phyloP scores from a whole-genome alignment of 768 basidiomycete species.

The Favolaschia claudopus region DNA sequence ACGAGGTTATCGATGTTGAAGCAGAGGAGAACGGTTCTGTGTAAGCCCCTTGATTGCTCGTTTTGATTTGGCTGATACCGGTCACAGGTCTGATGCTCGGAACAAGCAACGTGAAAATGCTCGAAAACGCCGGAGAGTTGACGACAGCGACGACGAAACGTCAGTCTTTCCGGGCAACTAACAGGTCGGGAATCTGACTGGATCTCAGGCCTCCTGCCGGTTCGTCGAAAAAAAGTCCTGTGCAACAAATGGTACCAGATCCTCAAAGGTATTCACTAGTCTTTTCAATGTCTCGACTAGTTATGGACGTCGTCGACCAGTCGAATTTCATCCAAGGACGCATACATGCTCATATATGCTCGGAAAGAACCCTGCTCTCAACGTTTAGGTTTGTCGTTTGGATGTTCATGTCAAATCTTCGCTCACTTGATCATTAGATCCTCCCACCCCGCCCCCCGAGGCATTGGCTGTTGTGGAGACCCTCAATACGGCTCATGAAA shows the following conservation, averaged over 20 bases:
- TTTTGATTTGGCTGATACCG: conserved; percentile 3
- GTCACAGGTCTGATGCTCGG: conserved; percentile 25
- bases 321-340: conserved; percentile 79
- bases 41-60: conserved; percentile 10
- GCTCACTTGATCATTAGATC: conserved; percentile 7
- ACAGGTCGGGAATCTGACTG: not conserved
- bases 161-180: conserved; percentile 16
- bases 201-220: not conserved
- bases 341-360: conserved; percentile 94
- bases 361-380: conserved; percentile 43
- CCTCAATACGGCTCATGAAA: conserved; percentile 63
- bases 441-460: conserved; percentile 58
- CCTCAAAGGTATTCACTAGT: conserved; percentile 20
- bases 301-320: conserved; percentile 32
- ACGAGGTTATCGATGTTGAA: conserved; percentile 27
- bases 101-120: conserved; percentile 47
- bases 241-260: not conserved
- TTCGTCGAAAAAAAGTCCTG: conserved; percentile 4
- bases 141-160: conserved; percentile 66
- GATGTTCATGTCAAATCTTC: conserved; percentile 15
- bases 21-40: conserved; percentile 33
- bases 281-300: conserved; percentile 1
- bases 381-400: conserved; percentile 17
- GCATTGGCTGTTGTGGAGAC: conserved; percentile 61
- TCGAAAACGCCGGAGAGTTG: conserved; percentile 61